A percentile compares a stretch with the other conserved stretches of the same genome.
Evolutionary conservation across 2,329 filamentous ascomycete species (phyloP).

Genomic region (Penicillium sp.): DNA sequence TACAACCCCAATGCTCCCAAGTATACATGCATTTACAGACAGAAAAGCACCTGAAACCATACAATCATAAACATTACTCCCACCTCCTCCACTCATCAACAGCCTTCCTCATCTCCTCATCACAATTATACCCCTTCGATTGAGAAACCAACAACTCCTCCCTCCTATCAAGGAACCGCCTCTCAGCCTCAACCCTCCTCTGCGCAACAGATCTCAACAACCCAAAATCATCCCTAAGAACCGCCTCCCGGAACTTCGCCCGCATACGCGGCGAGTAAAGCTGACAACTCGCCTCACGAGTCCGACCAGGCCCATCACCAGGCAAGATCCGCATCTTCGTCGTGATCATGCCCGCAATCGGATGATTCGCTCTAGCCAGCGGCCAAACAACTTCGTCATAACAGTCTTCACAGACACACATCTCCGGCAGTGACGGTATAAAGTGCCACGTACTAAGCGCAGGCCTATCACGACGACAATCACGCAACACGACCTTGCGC

Average conservation of each 20-base stretch:
- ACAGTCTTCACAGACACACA: conserved; percentile 85
- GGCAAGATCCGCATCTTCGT: conserved; percentile 58
- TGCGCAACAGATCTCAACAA: conserved; percentile 64
- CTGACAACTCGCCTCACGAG: conserved; percentile 61
- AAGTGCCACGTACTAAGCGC: conserved; percentile 71
- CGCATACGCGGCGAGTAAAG: conserved; percentile 81
- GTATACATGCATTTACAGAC: not conserved
- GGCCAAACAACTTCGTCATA: conserved; percentile 78
- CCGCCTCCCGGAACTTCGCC: conserved; percentile 65
- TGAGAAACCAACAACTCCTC: conserved; percentile 56
- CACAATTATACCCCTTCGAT: conserved; percentile 55
- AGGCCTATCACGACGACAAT: conserved; percentile 66
- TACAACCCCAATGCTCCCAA: conserved; percentile 1
- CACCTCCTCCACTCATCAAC: conserved; percentile 53
- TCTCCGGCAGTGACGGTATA: conserved; percentile 70
- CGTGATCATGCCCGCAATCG: conserved; percentile 65
- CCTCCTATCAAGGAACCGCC: conserved; percentile 57
- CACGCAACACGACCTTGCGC: conserved; percentile 55
- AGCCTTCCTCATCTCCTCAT: conserved; percentile 49
- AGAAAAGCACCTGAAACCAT: not conserved
- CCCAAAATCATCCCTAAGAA: conserved; percentile 63
- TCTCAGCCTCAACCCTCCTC: conserved; percentile 57
- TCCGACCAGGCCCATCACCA: conserved; percentile 43
- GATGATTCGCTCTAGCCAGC: conserved; percentile 52
- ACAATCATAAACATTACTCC: conserved; percentile 40